Evolutionary conservation across 2,329 filamentous ascomycete genomes (phyloP).

Genomic region (Pseudogymnoascus sp.): DNA sequence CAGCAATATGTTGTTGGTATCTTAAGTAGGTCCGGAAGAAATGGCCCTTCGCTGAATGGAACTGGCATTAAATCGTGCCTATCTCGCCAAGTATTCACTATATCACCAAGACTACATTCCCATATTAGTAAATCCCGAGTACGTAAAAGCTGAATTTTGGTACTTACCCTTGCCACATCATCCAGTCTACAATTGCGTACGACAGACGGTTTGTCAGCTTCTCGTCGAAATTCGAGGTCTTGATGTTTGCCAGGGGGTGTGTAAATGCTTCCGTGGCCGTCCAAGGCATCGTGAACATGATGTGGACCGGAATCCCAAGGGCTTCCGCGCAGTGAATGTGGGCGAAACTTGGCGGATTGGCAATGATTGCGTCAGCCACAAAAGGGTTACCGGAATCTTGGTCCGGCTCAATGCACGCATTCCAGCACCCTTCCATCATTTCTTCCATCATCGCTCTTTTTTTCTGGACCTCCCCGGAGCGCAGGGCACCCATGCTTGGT

Average conservation of each 20-base stretch:
- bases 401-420: slow-evolving; percentile 61
- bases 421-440: slow-evolving; percentile 75
- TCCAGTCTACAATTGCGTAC: slow-evolving; percentile 37
- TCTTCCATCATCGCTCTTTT: slow-evolving; percentile 62
- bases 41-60: slow-evolving; percentile 29
- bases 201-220: slow-evolving; percentile 34
- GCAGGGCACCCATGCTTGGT: slow-evolving; percentile 64
- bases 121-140: background rate
- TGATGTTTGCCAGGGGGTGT: slow-evolving; percentile 40
- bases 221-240: slow-evolving; percentile 26
- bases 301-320: slow-evolving; percentile 49
- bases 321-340: slow-evolving; percentile 50
- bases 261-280: slow-evolving; percentile 35
- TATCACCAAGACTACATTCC: slow-evolving; percentile 52
- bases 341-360: slow-evolving; percentile 28
- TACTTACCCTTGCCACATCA: slow-evolving; percentile 39
- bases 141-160: background rate
- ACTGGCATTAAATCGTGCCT: slow-evolving; percentile 31
- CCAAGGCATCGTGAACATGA: slow-evolving; percentile 61
- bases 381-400: slow-evolving; percentile 14
- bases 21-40: slow-evolving; percentile 27
- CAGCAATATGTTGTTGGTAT: slow-evolving; percentile 19
- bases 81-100: slow-evolving; percentile 43
- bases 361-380: slow-evolving; percentile 23
- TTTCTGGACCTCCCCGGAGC: slow-evolving; percentile 59